Conservation (phyloP, 495 filamentous ascomycete genomes). For the Trichocladium uniseriatum region DNA sequence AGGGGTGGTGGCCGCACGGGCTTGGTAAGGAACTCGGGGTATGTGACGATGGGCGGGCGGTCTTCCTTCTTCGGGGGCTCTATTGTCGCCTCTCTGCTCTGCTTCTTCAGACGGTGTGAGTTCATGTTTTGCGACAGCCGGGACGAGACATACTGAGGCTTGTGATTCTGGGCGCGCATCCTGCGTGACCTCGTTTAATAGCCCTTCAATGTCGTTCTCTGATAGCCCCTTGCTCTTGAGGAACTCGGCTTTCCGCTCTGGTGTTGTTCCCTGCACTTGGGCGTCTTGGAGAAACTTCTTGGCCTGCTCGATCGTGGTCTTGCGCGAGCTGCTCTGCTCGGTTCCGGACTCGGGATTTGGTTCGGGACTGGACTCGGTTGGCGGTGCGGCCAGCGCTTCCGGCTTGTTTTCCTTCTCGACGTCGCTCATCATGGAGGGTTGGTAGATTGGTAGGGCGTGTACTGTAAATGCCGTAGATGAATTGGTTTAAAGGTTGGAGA, state of each 20-base stretch:
- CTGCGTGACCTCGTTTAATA: conserved; percentile 44
- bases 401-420: conserved; percentile 8
- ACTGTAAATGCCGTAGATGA: background rate
- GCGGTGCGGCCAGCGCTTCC: background rate
- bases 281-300: conserved; percentile 72
- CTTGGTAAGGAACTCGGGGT: conserved; percentile 85
- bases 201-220: conserved; percentile 54
- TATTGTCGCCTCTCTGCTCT: conserved; percentile 5
- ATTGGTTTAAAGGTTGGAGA: background rate
- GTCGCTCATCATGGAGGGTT: background rate
- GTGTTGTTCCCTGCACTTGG: conserved; percentile 57
- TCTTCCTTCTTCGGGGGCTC: conserved; percentile 31
- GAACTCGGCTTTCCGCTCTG: conserved; percentile 67
- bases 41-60: conserved; percentile 86
- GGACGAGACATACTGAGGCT: conserved; percentile 14
- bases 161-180: conserved; percentile 24
- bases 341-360: background rate
- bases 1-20: conserved; percentile 54
- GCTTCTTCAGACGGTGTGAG: conserved; percentile 12
- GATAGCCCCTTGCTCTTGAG: conserved; percentile 70
- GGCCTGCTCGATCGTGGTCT: conserved; percentile 57
- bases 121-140: background rate
- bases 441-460: background rate
- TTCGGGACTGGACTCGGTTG: background rate
- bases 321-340: conserved; percentile 13